Conservation (phyloP, 2,329 filamentous ascomycete genomes). For the Colletotrichum tanaceti region DNA sequence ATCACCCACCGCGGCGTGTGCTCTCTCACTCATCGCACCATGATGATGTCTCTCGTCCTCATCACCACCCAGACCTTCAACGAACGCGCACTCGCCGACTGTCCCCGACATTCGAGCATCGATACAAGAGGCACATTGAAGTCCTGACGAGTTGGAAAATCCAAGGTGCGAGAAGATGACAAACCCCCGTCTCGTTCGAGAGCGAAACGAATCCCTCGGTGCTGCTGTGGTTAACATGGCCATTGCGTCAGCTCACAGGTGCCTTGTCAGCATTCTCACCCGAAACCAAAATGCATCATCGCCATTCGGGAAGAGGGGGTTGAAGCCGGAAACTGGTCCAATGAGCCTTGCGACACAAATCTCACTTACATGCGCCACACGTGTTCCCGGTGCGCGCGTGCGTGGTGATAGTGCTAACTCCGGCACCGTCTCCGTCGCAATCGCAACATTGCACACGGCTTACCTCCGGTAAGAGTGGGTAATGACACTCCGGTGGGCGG, state of each 20-base stretch:
- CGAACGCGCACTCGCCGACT: neutral
- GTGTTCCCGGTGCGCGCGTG: neutral
- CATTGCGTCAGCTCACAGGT: neutral
- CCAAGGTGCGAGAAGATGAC: no score
- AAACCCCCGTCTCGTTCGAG: neutral
- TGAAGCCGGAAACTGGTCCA: neutral
- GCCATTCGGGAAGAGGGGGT: neutral
- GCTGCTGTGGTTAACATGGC: no score
- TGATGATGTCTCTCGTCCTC: neutral
- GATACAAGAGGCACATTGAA: neutral
- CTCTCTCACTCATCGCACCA: no score
- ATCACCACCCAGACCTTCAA: neutral
- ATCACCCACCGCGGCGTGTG: no score
- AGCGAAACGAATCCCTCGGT: no score
- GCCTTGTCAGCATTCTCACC: neutral
- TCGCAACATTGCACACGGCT: neutral
- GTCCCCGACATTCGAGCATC: neutral
- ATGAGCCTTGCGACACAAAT: neutral
- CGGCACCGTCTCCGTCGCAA: neutral
- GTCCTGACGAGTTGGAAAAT: neutral
- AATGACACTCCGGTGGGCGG: neutral
- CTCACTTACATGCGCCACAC: neutral
- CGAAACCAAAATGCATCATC: neutral
- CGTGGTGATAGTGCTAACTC: constrained; percentile 34
- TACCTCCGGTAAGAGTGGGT: constrained; percentile 4